A percentile compares a stretch with the other conserved stretches of the same genome.
Evolutionary conservation across 2,329 filamentous ascomycete genomes (phyloP).

Genomic region (Microcyclospora pomicola): DNA sequence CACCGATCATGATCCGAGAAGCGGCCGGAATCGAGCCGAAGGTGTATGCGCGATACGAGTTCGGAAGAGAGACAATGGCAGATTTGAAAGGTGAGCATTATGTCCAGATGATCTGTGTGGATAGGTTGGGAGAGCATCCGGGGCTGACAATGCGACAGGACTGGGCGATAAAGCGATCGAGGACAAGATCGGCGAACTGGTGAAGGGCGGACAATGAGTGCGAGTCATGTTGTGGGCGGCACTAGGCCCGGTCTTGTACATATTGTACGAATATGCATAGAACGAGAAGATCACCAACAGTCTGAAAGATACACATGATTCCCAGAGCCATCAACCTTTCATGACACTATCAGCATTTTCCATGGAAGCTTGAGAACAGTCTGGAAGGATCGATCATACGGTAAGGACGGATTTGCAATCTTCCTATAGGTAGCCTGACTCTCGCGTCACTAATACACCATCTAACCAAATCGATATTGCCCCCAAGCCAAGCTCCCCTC

Average conservation of each 20-base stretch:
- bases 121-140: not conserved
- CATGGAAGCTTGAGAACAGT: no score
- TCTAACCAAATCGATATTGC: constrained; percentile 21
- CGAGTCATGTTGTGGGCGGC: not conserved
- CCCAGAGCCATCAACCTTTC: no score
- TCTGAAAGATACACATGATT: no score
- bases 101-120: not conserved
- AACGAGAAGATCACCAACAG: no score
- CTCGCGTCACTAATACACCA: no score
- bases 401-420: no score
- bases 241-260: no score
- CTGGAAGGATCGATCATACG: no score
- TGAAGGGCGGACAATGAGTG: constrained; percentile 33
- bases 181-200: constrained; percentile 49
- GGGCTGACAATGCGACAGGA: constrained; percentile 28
- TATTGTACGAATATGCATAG: no score
- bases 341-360: no score
- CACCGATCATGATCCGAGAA: constrained; percentile 88
- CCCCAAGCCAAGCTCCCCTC: constrained; percentile 25
- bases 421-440: no score
- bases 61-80: constrained; percentile 54
- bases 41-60: constrained; percentile 81
- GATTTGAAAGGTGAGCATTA: constrained; percentile 41
- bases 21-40: constrained; percentile 70
- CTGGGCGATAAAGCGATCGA: constrained; percentile 59